These are phyloP conservation scores for Dactylellina sp. DNA, from an alignment of 2,329 filamentous ascomycete genomes.

Conservation along the genomic window DNA sequence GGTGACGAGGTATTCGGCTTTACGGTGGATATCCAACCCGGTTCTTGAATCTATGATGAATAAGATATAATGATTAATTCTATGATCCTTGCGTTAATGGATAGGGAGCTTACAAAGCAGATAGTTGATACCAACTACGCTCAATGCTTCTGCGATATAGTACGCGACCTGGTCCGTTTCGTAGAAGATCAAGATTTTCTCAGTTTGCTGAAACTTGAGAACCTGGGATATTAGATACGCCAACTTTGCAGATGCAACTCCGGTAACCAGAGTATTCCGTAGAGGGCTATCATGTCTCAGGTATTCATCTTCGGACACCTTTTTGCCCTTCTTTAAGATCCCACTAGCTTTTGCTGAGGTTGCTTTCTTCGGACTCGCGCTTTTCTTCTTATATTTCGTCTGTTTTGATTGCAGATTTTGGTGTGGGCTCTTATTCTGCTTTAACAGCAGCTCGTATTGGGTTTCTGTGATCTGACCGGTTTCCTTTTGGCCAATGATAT, in stretches of 20 bases:
- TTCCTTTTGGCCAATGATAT: constrained; percentile 20
- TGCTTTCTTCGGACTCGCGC: constrained; percentile 9
- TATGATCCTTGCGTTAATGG: neutral
- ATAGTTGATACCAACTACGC: constrained; percentile 74
- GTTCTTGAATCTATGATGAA: constrained; percentile 66
- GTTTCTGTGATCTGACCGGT: constrained; percentile 22
- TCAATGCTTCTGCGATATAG: constrained; percentile 84
- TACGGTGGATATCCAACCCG: constrained; percentile 65
- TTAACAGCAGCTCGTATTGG: constrained; percentile 22
- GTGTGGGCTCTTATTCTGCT: neutral
- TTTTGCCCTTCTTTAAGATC: constrained; percentile 31
- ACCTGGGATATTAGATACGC: constrained; percentile 85
- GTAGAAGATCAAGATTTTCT: constrained; percentile 94
- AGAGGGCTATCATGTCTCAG: constrained; percentile 65
- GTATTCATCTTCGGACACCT: constrained; percentile 15
- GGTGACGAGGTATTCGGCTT: constrained; percentile 79
- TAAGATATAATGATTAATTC: constrained; percentile 69
- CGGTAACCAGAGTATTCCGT: constrained; percentile 72
- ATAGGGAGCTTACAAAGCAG: constrained; percentile 68
- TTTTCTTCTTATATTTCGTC: constrained; percentile 26
- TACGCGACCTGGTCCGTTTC: constrained; percentile 87
- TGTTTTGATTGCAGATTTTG: constrained; percentile 24
- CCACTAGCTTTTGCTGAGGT: neutral
- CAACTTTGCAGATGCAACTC: constrained; percentile 86
- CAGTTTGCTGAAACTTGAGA: constrained; percentile 73